Evolutionary conservation across 805 yeast species (phyloP), one percentile per base, ranked within the genome.

Genomic region (Yamadazyma ubonensis): DNA sequence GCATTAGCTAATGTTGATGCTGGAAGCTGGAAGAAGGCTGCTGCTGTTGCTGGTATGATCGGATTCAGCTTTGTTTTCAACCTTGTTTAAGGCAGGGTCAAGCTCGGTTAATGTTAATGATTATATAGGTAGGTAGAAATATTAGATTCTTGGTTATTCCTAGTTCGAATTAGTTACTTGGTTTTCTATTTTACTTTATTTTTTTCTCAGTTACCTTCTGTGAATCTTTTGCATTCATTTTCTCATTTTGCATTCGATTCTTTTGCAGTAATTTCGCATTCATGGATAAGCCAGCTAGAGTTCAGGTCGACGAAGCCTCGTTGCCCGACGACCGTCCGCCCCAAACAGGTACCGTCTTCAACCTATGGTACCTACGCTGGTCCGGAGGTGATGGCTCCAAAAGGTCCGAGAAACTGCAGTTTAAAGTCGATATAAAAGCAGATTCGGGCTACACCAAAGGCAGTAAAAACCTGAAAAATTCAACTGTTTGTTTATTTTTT

Each of bases 361-460:
- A 90, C 53, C 72, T 87, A 11, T 90, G 97, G 97, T 90, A 78
- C 59, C 70, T 83, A 41, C 83, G 83, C 58, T 90, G 96, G 96
- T 79, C 93, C 6, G 88, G 89, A 0, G 89, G 87, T 10, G 86
- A 78, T 42, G 58, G 63, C 19, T 65, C 73, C 28, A 78, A 78
- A 22, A 50, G 53, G 23, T 49, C 61, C 63, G 57, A 76, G 56
- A 63, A 75, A 43, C 66, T 79, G 58, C 85, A 74, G 23, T 79
- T 75, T 50, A 65, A 81, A 42, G 79, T 91, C 35, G 65, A 81
- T 45, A 68, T 84, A 6, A 68, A 57, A 10, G 54, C 58, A 33
- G 96, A 91, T 53, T 59, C 86, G 0, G 97, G 98, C 0, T 74
- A 73, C 42, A 91, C 97, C 0, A 69, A 64, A 40, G 95, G 89